Conservation (phyloP, 164 flowering plant species). For the Tetrastigma voinierianum region DNA sequence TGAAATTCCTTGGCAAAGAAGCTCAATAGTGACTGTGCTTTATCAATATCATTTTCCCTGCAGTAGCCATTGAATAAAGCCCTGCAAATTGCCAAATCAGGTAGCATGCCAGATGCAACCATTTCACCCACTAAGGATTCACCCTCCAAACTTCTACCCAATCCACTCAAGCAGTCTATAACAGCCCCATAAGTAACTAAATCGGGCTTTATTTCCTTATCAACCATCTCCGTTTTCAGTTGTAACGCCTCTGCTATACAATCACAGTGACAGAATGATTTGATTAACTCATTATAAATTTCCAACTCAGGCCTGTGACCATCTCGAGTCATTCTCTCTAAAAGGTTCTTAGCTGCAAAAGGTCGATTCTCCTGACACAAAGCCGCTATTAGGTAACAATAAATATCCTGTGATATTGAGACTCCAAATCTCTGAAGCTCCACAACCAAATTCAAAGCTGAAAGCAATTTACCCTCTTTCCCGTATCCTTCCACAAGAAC, state of each 20-base stretch:
- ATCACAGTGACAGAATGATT: conserved; percentile 49
- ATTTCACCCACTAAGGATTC: conserved; percentile 57
- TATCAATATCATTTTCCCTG: conserved; percentile 38
- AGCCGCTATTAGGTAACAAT: conserved; percentile 40
- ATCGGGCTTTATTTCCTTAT: conserved; percentile 37
- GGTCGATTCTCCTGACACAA: conserved; percentile 62
- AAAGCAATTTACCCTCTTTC: conserved; percentile 47
- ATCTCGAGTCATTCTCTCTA: conserved; percentile 39
- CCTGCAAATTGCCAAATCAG: conserved; percentile 49
- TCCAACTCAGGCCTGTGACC: conserved; percentile 39
- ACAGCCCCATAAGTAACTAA: conserved; percentile 48
- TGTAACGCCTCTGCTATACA: conserved; percentile 45
- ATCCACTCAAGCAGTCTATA: conserved; percentile 61
- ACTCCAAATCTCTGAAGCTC: conserved; percentile 57
- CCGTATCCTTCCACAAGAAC: conserved; percentile 63
- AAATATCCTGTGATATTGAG: conserved; percentile 38
- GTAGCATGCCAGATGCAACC: conserved; percentile 49
- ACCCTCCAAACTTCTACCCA: conserved; percentile 45
- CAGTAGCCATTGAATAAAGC: conserved; percentile 67
- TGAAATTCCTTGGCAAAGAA: conserved; percentile 53
- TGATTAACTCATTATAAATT: conserved; percentile 46
- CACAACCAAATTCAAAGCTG: conserved; percentile 70
- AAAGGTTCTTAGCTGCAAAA: conserved; percentile 70
- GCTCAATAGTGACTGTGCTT: conserved; percentile 60
- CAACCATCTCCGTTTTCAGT: conserved; percentile 53